These are phyloP conservation scores for Neotropicomus parvogracilis DNA, from an alignment of 1,284 basidiomycete species.

Conservation along the genomic window DNA sequence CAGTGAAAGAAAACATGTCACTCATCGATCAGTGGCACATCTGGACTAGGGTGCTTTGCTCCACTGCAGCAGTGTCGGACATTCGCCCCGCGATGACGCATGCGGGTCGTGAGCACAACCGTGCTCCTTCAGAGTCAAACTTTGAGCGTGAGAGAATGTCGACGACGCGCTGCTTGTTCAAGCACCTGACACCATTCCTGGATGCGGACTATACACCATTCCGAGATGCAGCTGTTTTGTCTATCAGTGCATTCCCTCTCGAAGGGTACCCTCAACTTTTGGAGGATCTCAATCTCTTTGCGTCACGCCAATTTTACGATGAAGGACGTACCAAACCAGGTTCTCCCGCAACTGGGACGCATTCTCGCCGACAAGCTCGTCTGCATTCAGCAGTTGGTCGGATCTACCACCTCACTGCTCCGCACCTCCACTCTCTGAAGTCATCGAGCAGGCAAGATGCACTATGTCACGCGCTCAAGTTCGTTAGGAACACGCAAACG, in stretches of 20 bases:
- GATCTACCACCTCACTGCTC: constrained; percentile 84
- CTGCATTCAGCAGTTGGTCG: constrained; percentile 88
- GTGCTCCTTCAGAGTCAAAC: constrained; percentile 68
- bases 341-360: constrained; percentile 53
- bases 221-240: constrained; percentile 82
- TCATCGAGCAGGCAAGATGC: constrained; percentile 70
- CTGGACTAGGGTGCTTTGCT: constrained; percentile 81
- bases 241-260: constrained; percentile 82
- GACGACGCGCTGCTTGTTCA: constrained; percentile 79
- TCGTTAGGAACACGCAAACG: constrained; percentile 78
- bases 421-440: constrained; percentile 69
- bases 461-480: constrained; percentile 78
- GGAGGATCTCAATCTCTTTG: constrained; percentile 79
- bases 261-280: constrained; percentile 77
- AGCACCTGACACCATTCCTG: constrained; percentile 82
- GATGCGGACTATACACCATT: constrained; percentile 83
- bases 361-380: constrained; percentile 72
- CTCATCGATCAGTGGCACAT: constrained; percentile 85
- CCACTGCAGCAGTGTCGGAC: constrained; percentile 72
- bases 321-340: constrained; percentile 64
- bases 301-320: constrained; percentile 80
- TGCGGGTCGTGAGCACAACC: constrained; percentile 63
- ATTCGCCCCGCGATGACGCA: constrained; percentile 51
- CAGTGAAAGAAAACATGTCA: constrained; percentile 60
- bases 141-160: constrained; percentile 74